Evolutionary conservation across 1,284 basidiomycete species (phyloP).

Genomic region (Caloboletus firmus): DNA sequence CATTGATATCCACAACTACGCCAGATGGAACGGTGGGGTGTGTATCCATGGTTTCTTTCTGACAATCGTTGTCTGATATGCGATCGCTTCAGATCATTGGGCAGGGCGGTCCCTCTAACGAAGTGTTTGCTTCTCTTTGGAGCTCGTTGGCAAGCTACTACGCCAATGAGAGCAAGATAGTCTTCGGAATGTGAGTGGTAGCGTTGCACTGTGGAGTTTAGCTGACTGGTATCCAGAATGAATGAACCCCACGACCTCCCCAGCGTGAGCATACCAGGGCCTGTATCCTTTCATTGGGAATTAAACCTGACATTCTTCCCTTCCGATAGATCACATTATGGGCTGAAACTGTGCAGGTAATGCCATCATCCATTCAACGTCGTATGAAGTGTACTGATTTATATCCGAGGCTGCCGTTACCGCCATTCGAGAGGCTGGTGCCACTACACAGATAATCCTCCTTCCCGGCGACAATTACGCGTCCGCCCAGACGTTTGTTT

Average conservation of each 20-base stretch:
- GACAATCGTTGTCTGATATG: background rate
- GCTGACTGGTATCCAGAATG: slow-evolving; percentile 9
- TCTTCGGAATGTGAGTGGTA: slow-evolving; percentile 14
- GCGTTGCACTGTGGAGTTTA: background rate
- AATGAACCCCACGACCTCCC: slow-evolving; percentile 19
- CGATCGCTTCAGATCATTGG: slow-evolving; percentile 9
- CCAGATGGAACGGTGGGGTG: slow-evolving; percentile 12
- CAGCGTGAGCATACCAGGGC: slow-evolving; percentile 1
- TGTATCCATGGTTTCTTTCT: background rate
- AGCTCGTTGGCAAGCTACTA: slow-evolving; percentile 13
- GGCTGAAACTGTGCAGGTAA: slow-evolving; percentile 16
- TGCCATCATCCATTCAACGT: background rate
- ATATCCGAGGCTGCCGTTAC: slow-evolving; percentile 15
- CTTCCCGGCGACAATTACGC: slow-evolving; percentile 12
- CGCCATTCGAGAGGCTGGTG: slow-evolving; percentile 14
- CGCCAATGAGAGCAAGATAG: background rate
- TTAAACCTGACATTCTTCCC: background rate
- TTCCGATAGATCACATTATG: slow-evolving; percentile 5
- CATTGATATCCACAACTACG: slow-evolving; percentile 20
- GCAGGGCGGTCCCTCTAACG: slow-evolving; percentile 16
- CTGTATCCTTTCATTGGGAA: background rate
- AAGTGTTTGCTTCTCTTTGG: slow-evolving; percentile 15
- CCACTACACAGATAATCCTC: slow-evolving; percentile 12
- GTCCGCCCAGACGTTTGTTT: slow-evolving; percentile 12
- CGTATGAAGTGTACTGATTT: background rate